Evolutionary conservation across 768 basidiomycete genomes (phyloP).

Genomic region (Royoungia palumana): DNA sequence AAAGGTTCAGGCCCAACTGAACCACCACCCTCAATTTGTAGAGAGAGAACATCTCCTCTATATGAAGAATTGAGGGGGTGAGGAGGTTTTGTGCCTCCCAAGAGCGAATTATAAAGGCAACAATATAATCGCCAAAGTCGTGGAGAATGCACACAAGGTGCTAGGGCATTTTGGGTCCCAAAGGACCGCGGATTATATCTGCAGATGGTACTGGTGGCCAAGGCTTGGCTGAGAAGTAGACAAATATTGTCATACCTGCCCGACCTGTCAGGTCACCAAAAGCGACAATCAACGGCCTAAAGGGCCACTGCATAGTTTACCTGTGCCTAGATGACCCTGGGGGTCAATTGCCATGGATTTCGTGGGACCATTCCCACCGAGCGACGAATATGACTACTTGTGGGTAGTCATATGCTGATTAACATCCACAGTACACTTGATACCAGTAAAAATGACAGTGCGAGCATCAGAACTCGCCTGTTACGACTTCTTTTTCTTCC

Average conservation of each 20-base stretch:
- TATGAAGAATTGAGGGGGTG: no score
- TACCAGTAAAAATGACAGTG: conserved; percentile 13
- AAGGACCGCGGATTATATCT: no score
- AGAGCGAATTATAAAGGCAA: no score
- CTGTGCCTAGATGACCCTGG: conserved; percentile 9
- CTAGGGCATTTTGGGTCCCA: no score
- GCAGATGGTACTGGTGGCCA: conserved; percentile 33
- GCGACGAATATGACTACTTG: conserved; percentile 20
- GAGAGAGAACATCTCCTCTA: no score
- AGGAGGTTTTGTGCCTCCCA: no score
- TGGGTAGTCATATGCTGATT: conserved; percentile 26
- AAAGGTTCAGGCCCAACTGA: no score
- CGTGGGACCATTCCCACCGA: conserved; percentile 18
- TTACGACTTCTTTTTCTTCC: no score
- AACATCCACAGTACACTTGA: conserved; percentile 24
- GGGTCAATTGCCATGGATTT: conserved; percentile 19
- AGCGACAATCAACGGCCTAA: conserved; percentile 9
- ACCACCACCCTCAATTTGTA: no score
- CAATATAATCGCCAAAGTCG: no score
- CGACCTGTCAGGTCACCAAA: conserved; percentile 9
- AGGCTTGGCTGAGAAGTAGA: conserved; percentile 29
- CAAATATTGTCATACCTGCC: conserved; percentile 25
- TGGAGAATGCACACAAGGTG: no score
- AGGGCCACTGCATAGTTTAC: conserved; percentile 1
- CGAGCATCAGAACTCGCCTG: not conserved